A percentile compares a stretch with the other conserved stretches of the same genome.
Evolutionary conservation across 169 alveolate species (phyloP).

Genomic region (Cryptosporidium ryanae): DNA sequence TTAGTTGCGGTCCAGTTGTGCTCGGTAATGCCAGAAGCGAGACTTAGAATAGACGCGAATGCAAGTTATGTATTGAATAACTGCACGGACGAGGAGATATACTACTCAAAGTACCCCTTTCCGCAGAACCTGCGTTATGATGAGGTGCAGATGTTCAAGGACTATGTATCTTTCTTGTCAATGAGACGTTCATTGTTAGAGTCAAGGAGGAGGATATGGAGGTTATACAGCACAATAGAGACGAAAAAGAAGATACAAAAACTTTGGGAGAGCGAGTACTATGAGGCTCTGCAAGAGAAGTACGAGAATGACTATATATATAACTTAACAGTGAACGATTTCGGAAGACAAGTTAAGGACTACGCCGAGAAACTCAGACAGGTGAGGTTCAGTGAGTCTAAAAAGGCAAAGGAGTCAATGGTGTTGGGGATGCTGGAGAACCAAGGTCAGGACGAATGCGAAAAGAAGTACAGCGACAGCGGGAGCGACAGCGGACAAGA

Average conservation of each 20-base stretch:
- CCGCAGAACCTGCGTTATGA: constrained; percentile 15
- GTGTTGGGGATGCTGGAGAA: constrained; percentile 20
- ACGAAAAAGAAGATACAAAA: constrained; percentile 27
- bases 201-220: constrained; percentile 37
- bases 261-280: constrained; percentile 61
- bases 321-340: constrained; percentile 11
- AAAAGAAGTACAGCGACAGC: constrained; percentile 12
- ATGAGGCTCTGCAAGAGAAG: constrained; percentile 49
- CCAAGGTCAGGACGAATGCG: constrained; percentile 16
- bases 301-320: constrained; percentile 46
- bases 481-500: background rate
- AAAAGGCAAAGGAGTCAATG: constrained; percentile 33
- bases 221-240: constrained; percentile 44
- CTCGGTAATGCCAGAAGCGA: constrained; percentile 32
- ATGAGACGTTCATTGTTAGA: constrained; percentile 40
- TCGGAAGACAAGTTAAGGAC: constrained; percentile 27
- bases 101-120: constrained; percentile 31
- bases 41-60: constrained; percentile 19
- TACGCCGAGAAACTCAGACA: constrained; percentile 43
- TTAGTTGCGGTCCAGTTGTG: constrained; percentile 15
- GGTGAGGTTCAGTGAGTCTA: constrained; percentile 23
- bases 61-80: constrained; percentile 23
- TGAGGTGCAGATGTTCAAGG: constrained; percentile 24
- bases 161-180: constrained; percentile 26
- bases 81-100: constrained; percentile 56